Evolutionary conservation across 2,329 filamentous ascomycete genomes (phyloP).

Genomic region (Diaporthe capsici): DNA sequence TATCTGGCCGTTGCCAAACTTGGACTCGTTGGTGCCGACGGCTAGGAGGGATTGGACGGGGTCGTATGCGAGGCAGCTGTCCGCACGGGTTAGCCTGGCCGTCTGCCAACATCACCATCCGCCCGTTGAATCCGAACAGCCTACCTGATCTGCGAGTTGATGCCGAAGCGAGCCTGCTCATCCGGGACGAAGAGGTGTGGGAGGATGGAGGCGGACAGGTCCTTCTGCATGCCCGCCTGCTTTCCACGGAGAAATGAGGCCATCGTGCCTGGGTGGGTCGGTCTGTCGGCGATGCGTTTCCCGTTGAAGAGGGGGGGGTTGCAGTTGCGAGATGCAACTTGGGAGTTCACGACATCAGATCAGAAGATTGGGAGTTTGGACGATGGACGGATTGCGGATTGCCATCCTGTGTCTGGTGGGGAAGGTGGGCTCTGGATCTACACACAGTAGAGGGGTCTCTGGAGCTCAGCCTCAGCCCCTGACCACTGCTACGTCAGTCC

Average conservation of each 20-base stretch:
- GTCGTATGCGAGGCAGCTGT: conserved; percentile 89
- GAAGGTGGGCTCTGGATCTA: conserved; percentile 10
- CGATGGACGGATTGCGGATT: background rate
- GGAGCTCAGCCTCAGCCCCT: conserved; percentile 24
- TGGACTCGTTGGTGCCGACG: conserved; percentile 89
- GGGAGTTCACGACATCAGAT: background rate
- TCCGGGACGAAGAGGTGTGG: conserved; percentile 86
- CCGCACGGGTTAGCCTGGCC: conserved; percentile 38
- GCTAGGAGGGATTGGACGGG: conserved; percentile 94
- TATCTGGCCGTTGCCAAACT: conserved; percentile 88
- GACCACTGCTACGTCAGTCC: conserved; percentile 25
- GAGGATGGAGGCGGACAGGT: conserved; percentile 86
- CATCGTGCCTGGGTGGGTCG: conserved; percentile 66
- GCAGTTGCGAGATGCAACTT: conserved; percentile 9
- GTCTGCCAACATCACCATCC: background rate
- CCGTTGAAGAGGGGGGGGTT: background rate
- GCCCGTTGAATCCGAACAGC: conserved; percentile 34
- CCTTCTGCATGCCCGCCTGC: conserved; percentile 92
- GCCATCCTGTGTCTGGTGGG: background rate
- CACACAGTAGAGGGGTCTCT: background rate
- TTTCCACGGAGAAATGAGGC: conserved; percentile 90
- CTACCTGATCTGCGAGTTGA: conserved; percentile 81
- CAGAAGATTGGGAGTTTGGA: background rate
- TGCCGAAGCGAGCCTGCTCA: conserved; percentile 85
- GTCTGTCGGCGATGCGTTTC: conserved; percentile 1